Evolutionary conservation across 495 filamentous ascomycete species (phyloP).

Genomic region (Hypoxylon perforatum): DNA sequence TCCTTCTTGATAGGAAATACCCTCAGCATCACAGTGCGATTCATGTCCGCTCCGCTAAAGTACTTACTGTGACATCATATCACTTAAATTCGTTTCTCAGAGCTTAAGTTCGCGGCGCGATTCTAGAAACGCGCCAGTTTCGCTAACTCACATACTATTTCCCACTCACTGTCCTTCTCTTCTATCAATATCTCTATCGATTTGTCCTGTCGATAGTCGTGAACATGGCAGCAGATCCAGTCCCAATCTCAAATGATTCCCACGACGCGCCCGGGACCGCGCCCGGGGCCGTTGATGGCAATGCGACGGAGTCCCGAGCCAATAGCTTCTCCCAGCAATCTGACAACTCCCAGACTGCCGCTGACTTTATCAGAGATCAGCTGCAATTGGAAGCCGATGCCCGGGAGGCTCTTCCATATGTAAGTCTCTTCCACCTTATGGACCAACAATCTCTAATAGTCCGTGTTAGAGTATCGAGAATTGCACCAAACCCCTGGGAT

Average conservation of each 20-base stretch:
- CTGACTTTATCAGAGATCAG: constrained; percentile 91
- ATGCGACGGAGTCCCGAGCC: constrained; percentile 45
- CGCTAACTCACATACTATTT: not conserved
- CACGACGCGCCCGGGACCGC: constrained; percentile 37
- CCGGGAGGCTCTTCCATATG: constrained; percentile 92
- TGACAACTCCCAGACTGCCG: constrained; percentile 83
- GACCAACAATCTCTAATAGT: constrained; percentile 25
- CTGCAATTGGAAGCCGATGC: constrained; percentile 93
- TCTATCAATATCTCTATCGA: not conserved
- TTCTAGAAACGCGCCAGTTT: constrained; percentile 3
- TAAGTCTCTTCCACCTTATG: constrained; percentile 48
- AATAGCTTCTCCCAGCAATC: constrained; percentile 75
- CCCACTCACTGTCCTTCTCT: not conserved
- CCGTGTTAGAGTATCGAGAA: constrained; percentile 80
- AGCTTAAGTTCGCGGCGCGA: constrained; percentile 14
- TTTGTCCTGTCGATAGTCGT: not conserved
- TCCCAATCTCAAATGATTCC: constrained; percentile 31
- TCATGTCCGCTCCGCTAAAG: not conserved
- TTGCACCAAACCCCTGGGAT: constrained; percentile 87
- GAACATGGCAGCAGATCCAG: constrained; percentile 44
- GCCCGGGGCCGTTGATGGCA: constrained; percentile 33
- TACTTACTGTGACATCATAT: constrained; percentile 37
- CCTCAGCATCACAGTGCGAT: constrained; percentile 25
- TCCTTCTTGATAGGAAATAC: too few relatives aligned
- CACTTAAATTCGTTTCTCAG: not conserved